Evolutionary conservation across 441 rosid species (phyloP).

Genomic region (Euphorbia schlechtendalii): DNA sequence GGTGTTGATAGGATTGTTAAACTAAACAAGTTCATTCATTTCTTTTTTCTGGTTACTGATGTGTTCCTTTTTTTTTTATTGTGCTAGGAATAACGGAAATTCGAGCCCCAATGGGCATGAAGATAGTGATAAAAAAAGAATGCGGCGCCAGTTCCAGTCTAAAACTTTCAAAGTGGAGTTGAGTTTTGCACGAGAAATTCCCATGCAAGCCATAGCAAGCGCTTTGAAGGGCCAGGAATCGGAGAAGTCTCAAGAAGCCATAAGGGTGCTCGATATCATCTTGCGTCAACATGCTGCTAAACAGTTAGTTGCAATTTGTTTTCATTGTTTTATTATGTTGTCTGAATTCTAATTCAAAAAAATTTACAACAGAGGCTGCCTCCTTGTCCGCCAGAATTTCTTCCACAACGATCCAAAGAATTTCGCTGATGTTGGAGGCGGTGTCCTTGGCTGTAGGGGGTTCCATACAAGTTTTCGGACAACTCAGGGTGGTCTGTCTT

Average conservation of each 20-base stretch:
- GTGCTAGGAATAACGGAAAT: constrained; percentile 38
- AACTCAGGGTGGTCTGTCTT: constrained; percentile 55
- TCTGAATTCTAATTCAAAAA: neutral
- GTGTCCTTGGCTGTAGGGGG: constrained; percentile 59
- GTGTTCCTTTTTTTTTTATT: neutral
- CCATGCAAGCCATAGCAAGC: constrained; percentile 54
- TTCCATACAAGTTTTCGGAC: constrained; percentile 61
- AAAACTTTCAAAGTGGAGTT: constrained; percentile 46
- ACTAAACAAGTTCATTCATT: neutral
- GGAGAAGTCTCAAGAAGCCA: constrained; percentile 56
- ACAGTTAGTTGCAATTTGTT: constrained; percentile 26
- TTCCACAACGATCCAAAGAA: constrained; percentile 47
- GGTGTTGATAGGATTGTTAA: neutral
- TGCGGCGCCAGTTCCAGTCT: constrained; percentile 38
- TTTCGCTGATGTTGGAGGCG: constrained; percentile 45
- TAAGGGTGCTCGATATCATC: constrained; percentile 51
- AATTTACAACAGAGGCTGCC: constrained; percentile 47
- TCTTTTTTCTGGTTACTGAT: neutral
- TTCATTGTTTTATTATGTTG: neutral
- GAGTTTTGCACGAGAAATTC: constrained; percentile 53
- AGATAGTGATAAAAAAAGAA: constrained; percentile 39
- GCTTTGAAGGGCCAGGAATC: constrained; percentile 55
- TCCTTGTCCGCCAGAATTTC: constrained; percentile 62
- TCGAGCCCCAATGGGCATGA: constrained; percentile 36
- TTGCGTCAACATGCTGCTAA: constrained; percentile 62